Evolutionary conservation across 257 asterid genomes (phyloP).

Genomic region (Petunia secreta): DNA sequence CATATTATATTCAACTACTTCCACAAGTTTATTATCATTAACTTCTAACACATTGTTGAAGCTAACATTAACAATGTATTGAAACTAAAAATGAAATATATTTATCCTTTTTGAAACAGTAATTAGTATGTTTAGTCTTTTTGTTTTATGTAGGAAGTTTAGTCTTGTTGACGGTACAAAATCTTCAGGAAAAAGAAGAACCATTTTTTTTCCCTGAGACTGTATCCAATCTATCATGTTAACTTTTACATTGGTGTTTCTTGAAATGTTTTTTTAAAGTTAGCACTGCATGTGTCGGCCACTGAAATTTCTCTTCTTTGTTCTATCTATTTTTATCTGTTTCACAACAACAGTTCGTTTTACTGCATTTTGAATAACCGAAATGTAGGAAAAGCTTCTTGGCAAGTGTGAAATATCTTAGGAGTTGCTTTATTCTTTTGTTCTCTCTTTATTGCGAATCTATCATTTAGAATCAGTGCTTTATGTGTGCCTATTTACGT

Average conservation of each 20-base stretch:
- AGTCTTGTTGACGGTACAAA: background rate
- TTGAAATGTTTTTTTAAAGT: background rate
- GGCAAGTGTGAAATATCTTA: background rate
- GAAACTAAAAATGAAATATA: too few relatives aligned
- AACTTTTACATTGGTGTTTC: background rate
- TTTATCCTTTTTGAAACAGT: too few relatives aligned
- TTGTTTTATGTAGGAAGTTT: background rate
- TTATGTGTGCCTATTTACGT: background rate
- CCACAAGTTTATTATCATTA: background rate
- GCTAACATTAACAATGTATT: too few relatives aligned
- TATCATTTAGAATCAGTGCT: background rate
- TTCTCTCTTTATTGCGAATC: background rate
- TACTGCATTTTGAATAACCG: background rate
- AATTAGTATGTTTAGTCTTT: background rate
- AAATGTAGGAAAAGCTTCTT: background rate
- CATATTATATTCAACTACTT: background rate
- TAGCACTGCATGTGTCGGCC: background rate
- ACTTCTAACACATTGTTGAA: background rate
- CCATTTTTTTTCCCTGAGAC: background rate
- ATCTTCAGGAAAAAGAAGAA: background rate
- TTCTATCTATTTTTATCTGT: background rate
- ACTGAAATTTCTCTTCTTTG: background rate
- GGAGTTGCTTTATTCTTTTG: background rate
- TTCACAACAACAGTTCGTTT: background rate
- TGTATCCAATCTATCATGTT: background rate